Evolutionary conservation across 306 rosid species (phyloP), one percentile per base, ranked within the genome.

Genomic region (Cicer cuneatum): DNA sequence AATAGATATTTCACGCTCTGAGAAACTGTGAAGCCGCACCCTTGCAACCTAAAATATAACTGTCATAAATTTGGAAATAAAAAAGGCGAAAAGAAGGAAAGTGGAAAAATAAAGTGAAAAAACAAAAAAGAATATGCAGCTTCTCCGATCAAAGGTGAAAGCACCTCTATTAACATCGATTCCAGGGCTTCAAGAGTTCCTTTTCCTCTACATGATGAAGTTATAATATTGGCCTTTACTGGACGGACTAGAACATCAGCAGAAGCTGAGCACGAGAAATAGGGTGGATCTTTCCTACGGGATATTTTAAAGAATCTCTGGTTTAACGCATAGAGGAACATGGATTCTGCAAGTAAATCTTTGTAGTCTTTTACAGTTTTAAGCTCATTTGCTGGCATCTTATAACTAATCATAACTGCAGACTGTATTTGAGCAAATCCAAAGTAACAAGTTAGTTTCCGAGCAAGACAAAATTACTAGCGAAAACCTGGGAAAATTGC

Each of bases 401-500:
- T 93, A 85, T 91, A 93, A 85, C 98, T 91, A 76, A 93, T 86
- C 92, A 93, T 90, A 74, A 93, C 98, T 73, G 97, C 96, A 66
- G 98, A 93, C 98, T 93, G 84, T 83, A 57, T 74, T 53, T 60
- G 13, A 54, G 11, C 58, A 80, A 71, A 46, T 72, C 72, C 67
- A 53, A 39, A 70, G 51, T 16, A 68, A 64, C 29, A 78, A 49
- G 51, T 85, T 69, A 81, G 45, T 56, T 45, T 63, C 66, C 59
- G 47, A 39, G 24, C 52, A 65, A 57, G 54, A 43, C 67, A 57
- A 62, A 39, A 10, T 59, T 53, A 10, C 57, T 14, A 29, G 66
- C 38, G 13, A 75, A 46, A 8, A 1, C 15, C 65, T 15, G 7
- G 66, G 63, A 73, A 68, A 59, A 41, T 59, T 49, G 64, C 41